Base-by-base conservation (phyloP, 345 rosid genomes). In the Passiflora organensis region DNA sequence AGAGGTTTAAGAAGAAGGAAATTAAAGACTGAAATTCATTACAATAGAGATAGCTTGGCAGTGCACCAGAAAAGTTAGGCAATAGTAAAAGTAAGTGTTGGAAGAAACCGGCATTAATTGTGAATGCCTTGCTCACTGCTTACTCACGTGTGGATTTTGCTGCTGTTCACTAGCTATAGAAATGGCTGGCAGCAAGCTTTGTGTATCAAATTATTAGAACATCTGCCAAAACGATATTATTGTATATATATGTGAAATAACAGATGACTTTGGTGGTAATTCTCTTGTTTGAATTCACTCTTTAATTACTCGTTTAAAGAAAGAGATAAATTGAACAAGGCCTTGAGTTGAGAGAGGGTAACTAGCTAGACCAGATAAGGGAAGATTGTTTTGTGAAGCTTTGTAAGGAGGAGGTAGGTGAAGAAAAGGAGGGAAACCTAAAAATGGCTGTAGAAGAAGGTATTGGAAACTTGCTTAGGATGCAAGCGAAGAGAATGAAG, bases 381-480 rank as follows among this genome's bases (percentile, higher is more conserved):
- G n/a, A n/a, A n/a, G n/a, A n/a, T n/a, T n/a, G n/a, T n/a, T n/a
- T n/a, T n/a, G 8, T 21, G 23, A 46, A 12, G 5, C 23, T 20
- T 46, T 18, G 25, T 18, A 46, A 10, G 16, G 6, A 24, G n/a
- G 58, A n/a, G n/a, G 56, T 53, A 25, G 60, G 71, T 54, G 6
- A 54, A 22, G n/a, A n/a, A n/a, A n/a, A n/a, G n/a, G 60, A 24
- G 39, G 39, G 60, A 59, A 47, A 59, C 66, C 62, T 41, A 60
- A 48, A 42, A 51, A 60, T 19, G 15, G 14, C 15, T n/a, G n/a
- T 42, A 1, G 8, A 15, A 6, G 14, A 11, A 19, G 32, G n/a
- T 50, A 32, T 16, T 54, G 48, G 15, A 32, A 34, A 10, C 25
- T 51, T 22, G 63, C 53, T 66, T 58, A 45, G 38, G 45, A n/a